Evolutionary conservation across 148 eudicot species (phyloP).

Genomic region (Nepenthes gracilis): DNA sequence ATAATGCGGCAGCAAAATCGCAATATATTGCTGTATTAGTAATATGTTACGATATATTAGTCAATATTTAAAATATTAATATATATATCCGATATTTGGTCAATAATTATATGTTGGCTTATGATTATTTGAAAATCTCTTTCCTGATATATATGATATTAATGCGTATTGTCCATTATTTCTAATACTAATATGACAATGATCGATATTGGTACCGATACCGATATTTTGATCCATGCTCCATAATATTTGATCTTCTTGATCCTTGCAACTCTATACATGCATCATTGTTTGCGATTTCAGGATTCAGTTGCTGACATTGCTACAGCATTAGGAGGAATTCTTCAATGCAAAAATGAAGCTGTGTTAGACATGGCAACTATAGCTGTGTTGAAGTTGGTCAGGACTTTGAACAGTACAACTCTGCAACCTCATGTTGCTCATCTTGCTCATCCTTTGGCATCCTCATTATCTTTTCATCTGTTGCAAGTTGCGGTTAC

Average conservation of each 20-base stretch:
- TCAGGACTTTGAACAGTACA: conserved; percentile 38
- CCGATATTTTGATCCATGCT: too few species aligned
- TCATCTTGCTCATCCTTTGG: conserved; percentile 44
- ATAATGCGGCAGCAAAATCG: too few species aligned
- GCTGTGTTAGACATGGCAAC: conserved; percentile 39
- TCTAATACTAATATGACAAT: too few species aligned
- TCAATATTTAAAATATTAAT: too few species aligned
- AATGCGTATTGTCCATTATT: too few species aligned
- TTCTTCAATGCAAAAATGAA: conserved; percentile 45
- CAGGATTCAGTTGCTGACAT: conserved; percentile 71
- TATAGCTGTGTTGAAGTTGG: conserved; percentile 49
- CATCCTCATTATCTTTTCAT: conserved; percentile 38
- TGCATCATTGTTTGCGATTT: conserved; percentile 12
- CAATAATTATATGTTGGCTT: too few species aligned
- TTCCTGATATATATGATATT: too few species aligned
- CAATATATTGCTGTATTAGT: too few species aligned
- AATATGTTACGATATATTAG: too few species aligned
- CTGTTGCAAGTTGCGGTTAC: conserved; percentile 47
- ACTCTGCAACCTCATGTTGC: conserved; percentile 38
- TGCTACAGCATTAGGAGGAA: conserved; percentile 45
- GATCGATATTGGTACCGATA: too few species aligned
- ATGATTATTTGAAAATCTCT: too few species aligned
- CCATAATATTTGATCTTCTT: background rate
- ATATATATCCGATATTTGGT: too few species aligned
- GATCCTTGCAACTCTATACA: conserved; percentile 4